phyloP scores from a whole-genome alignment of 306 rosid species.

The Dalbergia oliveri region DNA sequence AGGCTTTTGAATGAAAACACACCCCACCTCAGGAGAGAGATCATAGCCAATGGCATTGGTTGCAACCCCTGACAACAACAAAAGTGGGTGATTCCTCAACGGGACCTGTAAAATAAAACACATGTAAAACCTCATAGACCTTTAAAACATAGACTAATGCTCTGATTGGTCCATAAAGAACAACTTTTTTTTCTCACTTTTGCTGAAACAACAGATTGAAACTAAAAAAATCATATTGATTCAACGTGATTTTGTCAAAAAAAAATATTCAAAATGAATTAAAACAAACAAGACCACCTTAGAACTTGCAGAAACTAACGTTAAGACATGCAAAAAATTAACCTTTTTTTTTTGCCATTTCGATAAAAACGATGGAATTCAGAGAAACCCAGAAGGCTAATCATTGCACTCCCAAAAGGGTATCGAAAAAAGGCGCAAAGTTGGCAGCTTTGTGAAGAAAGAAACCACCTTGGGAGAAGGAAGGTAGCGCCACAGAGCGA shows the following conservation, averaged over 20 bases:
- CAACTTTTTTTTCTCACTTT: not conserved
- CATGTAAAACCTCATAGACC: conserved; percentile 9
- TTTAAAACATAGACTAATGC: not conserved
- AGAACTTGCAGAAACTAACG: not conserved
- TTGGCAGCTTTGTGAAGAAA: conserved; percentile 15
- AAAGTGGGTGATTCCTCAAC: conserved; percentile 82
- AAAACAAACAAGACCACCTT: conserved; percentile 3
- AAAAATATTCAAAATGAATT: too few species aligned
- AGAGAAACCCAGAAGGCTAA: conserved; percentile 27
- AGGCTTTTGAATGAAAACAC: conserved; percentile 5
- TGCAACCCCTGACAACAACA: conserved; percentile 84
- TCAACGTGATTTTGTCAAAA: not conserved
- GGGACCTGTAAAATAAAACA: conserved; percentile 56
- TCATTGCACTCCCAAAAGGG: conserved; percentile 40
- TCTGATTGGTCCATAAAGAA: not conserved
- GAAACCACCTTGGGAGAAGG: conserved; percentile 69
- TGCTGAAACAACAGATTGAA: not conserved
- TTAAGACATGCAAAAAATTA: not conserved
- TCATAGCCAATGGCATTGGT: conserved; percentile 92
- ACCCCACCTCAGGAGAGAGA: conserved; percentile 81
- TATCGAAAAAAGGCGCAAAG: not conserved
- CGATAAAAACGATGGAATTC: conserved; percentile 33
- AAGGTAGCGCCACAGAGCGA: conserved; percentile 94
- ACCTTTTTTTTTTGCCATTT: not conserved
- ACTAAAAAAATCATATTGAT: not conserved